A percentile compares a stretch with the other conserved stretches of the same genome.
Evolutionary conservation across 192 early-diverging fungal species (phyloP).

Genomic region (Dispira simplex): DNA sequence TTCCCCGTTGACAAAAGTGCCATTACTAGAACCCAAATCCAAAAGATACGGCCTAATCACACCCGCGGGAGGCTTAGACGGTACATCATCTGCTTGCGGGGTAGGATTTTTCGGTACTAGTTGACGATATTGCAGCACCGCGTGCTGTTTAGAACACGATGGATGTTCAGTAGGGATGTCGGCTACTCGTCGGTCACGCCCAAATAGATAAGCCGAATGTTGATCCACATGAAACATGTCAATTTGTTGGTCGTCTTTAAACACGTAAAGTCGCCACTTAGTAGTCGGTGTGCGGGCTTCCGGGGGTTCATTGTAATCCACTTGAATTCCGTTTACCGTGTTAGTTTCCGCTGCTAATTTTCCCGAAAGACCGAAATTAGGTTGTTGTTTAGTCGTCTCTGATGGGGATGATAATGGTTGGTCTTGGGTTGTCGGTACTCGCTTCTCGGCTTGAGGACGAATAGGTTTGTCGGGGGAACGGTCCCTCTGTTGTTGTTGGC

Average conservation of each 20-base stretch:
- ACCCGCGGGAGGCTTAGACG: not conserved
- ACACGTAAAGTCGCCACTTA: conserved; percentile 80
- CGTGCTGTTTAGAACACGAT: conserved; percentile 88
- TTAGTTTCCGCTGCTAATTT: conserved; percentile 79
- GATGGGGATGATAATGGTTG: too few species aligned
- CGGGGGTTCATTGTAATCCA: conserved; percentile 86
- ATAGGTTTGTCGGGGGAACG: too few species aligned
- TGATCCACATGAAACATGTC: conserved; percentile 76
- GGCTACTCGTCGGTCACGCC: conserved; percentile 70
- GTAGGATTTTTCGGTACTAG: conserved; percentile 25
- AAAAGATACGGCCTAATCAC: conserved; percentile 74
- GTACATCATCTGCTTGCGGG: not conserved
- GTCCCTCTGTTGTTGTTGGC: too few species aligned
- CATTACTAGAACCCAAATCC: conserved; percentile 85
- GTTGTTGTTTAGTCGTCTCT: conserved; percentile 21
- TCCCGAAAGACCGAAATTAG: conserved; percentile 78
- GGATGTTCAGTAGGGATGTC: conserved; percentile 94
- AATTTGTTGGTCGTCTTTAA: conserved; percentile 79
- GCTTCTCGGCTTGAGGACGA: too few species aligned
- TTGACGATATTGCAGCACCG: conserved; percentile 77
- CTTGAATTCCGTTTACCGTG: conserved; percentile 66
- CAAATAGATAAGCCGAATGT: conserved; percentile 77
- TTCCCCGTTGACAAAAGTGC: conserved; percentile 73
- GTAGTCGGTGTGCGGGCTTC: conserved; percentile 68
- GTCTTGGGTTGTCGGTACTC: too few species aligned